Evolutionary conservation across 805 yeast genomes (phyloP), one percentile per base, ranked within the genome.

Genomic region (Candida palmyrensis): DNA sequence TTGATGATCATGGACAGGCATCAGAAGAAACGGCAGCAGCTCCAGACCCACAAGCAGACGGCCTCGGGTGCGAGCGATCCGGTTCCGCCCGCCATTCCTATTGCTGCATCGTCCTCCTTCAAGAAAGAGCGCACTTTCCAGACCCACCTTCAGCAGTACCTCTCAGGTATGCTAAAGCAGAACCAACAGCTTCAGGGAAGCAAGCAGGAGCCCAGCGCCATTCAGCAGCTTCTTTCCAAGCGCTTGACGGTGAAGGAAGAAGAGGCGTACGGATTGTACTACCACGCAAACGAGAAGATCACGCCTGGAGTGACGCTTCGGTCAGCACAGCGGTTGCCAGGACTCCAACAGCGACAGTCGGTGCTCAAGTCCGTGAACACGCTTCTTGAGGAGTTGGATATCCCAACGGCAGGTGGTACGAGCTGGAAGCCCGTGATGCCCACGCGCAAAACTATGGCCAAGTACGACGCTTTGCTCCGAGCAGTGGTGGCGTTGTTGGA

Each of bases 261-360:
- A 57, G 84, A 78, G 37, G 79, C 86, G 0, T 83, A 80, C 47
- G 98, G 98, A 9, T 71, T 92, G 24, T 66, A 77, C 32, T 81
- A 82, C 41, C 95, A 85, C 55, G 80, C 77, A 10, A 61, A 55
- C 27, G 90, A 82, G 38, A 76, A 78, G 43, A 51, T 83, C 6
- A 72, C 72, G 4, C 82, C 94, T 0, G 97, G 97, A 19, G 96
- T 87, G 2, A 76, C 69, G 33, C 61, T 90, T 38, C 70, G 98
- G 41, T 87, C 97, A 0, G 62, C 82, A 3, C 71, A 66, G 39
- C 54, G 55, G 36, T 51, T 66, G 8, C 62, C 63, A 3, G 71
- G 71, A 3, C 54, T 65, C 32, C 69, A 66, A 33, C 72, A 66
- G 37, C 83, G 84, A 51, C 74, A 87, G 33, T 73, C 89, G 1